Percentiles rank a stretch among this genome's conserved stretches.
phyloP scores from a whole-genome alignment of 805 yeast genomes.

The Wickerhamiella occidentalis region DNA sequence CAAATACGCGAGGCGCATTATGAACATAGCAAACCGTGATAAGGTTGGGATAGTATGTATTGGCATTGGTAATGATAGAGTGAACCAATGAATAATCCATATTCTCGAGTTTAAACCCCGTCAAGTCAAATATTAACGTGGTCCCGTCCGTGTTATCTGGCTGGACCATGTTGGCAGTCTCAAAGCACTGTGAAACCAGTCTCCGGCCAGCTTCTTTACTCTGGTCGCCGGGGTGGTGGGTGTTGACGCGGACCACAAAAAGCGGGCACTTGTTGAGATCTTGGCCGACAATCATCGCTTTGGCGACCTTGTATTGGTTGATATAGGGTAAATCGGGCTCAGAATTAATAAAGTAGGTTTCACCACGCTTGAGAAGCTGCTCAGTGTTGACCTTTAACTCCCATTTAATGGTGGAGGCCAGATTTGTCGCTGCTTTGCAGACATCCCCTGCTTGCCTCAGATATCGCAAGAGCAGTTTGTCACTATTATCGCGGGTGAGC shows the following conservation, averaged over 20 bases:
- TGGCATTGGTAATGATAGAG: constrained; percentile 28
- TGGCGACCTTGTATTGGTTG: not conserved
- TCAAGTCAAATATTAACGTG: constrained; percentile 58
- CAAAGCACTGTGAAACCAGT: not conserved
- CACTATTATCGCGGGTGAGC: constrained; percentile 6
- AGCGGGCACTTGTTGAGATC: constrained; percentile 1
- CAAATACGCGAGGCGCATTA: constrained; percentile 9
- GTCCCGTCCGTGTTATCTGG: constrained; percentile 54
- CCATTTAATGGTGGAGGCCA: not conserved
- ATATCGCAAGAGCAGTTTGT: constrained; percentile 2
- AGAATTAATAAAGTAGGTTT: constrained; percentile 3
- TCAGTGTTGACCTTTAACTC: not conserved
- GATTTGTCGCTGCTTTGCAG: not conserved
- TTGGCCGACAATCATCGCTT: not conserved
- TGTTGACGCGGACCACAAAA: not conserved
- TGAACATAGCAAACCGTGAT: not conserved
- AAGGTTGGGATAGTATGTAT: constrained; percentile 7
- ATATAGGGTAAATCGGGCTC: constrained; percentile 7
- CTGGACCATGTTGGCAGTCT: constrained; percentile 27
- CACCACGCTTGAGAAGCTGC: constrained; percentile 11
- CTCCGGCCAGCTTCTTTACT: constrained; percentile 1
- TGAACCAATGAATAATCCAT: constrained; percentile 74
- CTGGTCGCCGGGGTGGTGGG: constrained; percentile 3
- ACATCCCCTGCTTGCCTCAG: constrained; percentile 1
- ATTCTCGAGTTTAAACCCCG: constrained; percentile 65